phyloP scores from a whole-genome alignment of 148 eudicot species.

The Talinum fruticosum region DNA sequence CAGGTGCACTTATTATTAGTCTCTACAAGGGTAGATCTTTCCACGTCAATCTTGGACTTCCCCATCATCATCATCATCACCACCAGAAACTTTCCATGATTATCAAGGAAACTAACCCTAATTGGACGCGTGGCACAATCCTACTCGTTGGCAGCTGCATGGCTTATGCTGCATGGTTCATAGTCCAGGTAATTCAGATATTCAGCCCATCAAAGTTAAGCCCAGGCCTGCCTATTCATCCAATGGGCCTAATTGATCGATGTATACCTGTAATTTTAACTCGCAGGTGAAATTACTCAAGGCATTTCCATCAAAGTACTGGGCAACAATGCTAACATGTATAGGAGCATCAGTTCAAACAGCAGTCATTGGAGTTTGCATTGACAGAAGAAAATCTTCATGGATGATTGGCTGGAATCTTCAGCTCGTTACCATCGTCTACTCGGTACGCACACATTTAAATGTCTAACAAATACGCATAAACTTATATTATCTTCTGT shows the following conservation, averaged over 20 bases:
- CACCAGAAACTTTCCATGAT: neutral
- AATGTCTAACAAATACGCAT: too few relatives aligned
- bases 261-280: neutral
- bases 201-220: too few relatives aligned
- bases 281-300: conserved; percentile 49
- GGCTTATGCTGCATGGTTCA: conserved; percentile 53
- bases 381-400: conserved; percentile 30
- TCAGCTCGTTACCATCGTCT: conserved; percentile 45
- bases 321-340: conserved; percentile 50
- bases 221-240: too few relatives aligned
- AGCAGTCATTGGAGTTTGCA: conserved; percentile 40
- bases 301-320: conserved; percentile 46
- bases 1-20: conserved; percentile 47
- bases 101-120: neutral
- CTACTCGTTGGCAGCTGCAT: conserved; percentile 35
- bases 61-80: neutral
- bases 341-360: conserved; percentile 50
- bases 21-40: conserved; percentile 48
- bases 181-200: conserved; percentile 45
- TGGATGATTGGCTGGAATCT: conserved; percentile 58
- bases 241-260: neutral
- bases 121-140: conserved; percentile 47
- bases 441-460: conserved; percentile 39
- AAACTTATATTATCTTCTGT: too few relatives aligned
- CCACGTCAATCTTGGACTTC: conserved; percentile 12